Evolutionary conservation across 2,329 filamentous ascomycete species (phyloP), one percentile per base, ranked within the genome.

Genomic region (Fusarium sp.): DNA sequence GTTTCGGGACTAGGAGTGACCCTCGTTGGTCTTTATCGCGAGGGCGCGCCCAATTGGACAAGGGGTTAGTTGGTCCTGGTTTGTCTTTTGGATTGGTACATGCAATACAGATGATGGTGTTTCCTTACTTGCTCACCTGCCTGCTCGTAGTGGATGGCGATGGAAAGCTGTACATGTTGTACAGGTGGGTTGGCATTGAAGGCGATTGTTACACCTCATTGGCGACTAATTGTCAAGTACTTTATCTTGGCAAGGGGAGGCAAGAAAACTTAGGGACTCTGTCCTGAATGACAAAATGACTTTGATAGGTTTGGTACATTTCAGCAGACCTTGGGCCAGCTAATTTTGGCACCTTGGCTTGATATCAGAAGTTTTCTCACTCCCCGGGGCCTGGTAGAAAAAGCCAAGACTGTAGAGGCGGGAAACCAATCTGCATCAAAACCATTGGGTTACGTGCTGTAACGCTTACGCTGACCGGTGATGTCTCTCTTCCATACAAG

Each of bases 361-460:
- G 25, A 31, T 16, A 10, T n/a, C 44, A 16, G 25, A 29, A n/a
- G 44, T 16, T 46, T n/a, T 16, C 19, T 46, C 29, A 29, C 19
- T 46, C 19, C 25, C 44, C 10, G 25, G 25, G 25, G 19, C 44
- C 25, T 46, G 19, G 48, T 59, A 45, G 29, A 60, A 56, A 51
- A 59, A 60, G 37, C 57, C 66, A 61, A 59, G 64, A 48, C 44
- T 52, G 35, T 19, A 55, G 56, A 64, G 52, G 42, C 44, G 29
- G 42, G 41, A 63, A 58, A 31, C 31, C 51, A 39, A 31, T 46
- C 46, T 41, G 27, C 39, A 63, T 18, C 55, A 31, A 58, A 29
- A 29, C 38, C 58, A 59, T 60, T 63, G 66, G 60, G 33, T 71
- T 73, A 73, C 66, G 70, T 71, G 70, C 51, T 49, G 27, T 14